A percentile compares a stretch with the other conserved stretches of the same genome.
Conservation (phyloP, 1,284 basidiomycete genomes). For the Heliocybe sulcata region DNA sequence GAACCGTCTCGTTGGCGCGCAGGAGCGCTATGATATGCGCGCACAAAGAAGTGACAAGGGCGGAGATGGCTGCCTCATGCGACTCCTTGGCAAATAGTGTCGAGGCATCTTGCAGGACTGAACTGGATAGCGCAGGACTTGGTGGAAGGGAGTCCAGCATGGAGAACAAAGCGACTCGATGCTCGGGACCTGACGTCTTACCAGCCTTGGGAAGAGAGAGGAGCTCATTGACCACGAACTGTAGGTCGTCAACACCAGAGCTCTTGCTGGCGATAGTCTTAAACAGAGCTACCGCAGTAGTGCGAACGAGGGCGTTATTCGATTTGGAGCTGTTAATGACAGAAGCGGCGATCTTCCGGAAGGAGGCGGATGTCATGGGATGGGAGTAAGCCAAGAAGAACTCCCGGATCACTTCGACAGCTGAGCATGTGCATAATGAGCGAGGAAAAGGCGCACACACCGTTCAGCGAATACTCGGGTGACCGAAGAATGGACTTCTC, state of each 20-base stretch:
- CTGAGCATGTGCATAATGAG: constrained; percentile 8
- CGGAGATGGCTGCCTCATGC: constrained; percentile 54
- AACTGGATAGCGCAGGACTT: constrained; percentile 40
- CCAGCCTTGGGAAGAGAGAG: constrained; percentile 69
- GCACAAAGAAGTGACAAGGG: constrained; percentile 48
- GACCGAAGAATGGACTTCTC: constrained; percentile 72
- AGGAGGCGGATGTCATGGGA: constrained; percentile 43
- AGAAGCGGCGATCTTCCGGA: constrained; percentile 60
- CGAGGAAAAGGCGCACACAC: constrained; percentile 25
- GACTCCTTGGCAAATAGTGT: constrained; percentile 74
- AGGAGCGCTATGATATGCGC: constrained; percentile 55
- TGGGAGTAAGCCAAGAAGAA: constrained; percentile 54
- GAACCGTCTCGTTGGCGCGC: constrained; percentile 29
- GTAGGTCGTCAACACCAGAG: constrained; percentile 24
- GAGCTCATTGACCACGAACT: constrained; percentile 54
- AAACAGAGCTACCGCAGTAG: constrained; percentile 57
- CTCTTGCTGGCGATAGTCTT: constrained; percentile 37
- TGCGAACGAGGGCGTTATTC: constrained; percentile 57
- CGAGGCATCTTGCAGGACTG: constrained; percentile 47
- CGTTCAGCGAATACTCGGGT: constrained; percentile 60
- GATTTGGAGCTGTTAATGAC: constrained; percentile 75
- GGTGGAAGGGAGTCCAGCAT: constrained; percentile 61
- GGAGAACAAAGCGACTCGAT: constrained; percentile 75
- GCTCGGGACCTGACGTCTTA: constrained; percentile 83
- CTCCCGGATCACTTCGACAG: constrained; percentile 37